Conservation (phyloP, 192 early-diverging fungal species). For the Pilobolus umbonatus region DNA sequence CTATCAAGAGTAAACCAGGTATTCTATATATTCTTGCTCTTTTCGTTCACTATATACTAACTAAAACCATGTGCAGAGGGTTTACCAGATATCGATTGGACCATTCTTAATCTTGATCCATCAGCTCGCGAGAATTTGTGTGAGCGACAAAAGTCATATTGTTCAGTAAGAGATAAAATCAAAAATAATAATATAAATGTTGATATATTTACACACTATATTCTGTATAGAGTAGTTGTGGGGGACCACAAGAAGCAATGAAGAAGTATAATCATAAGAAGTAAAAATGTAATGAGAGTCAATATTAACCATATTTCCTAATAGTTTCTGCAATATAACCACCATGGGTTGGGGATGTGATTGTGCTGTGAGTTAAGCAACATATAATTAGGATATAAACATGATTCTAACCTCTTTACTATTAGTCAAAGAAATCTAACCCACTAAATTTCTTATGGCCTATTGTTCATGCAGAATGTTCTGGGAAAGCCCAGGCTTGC, state of each 20-base stretch:
- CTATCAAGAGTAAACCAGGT: no score
- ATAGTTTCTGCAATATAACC: slow-evolving; percentile 28
- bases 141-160: slow-evolving; percentile 25
- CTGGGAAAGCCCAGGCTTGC: slow-evolving; percentile 23
- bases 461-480: slow-evolving; percentile 27
- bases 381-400: not conserved
- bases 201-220: not conserved
- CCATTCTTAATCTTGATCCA: slow-evolving; percentile 20
- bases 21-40: no score
- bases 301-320: not conserved
- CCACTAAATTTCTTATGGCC: slow-evolving; percentile 19
- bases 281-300: not conserved
- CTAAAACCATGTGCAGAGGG: no score
- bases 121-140: slow-evolving; percentile 21
- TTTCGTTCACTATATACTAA: no score
- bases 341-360: slow-evolving; percentile 28
- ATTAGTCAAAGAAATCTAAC: slow-evolving; percentile 19
- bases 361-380: slow-evolving; percentile 18
- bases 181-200: not conserved
- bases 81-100: slow-evolving; percentile 19
- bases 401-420: not conserved
- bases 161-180: slow-evolving; percentile 15
- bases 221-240: slow-evolving; percentile 18
- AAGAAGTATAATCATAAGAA: slow-evolving; percentile 20
- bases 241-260: slow-evolving; percentile 10